These are phyloP conservation scores for Nemania abortiva DNA, from an alignment of 2,329 filamentous ascomycete genomes.

Conservation along the genomic window DNA sequence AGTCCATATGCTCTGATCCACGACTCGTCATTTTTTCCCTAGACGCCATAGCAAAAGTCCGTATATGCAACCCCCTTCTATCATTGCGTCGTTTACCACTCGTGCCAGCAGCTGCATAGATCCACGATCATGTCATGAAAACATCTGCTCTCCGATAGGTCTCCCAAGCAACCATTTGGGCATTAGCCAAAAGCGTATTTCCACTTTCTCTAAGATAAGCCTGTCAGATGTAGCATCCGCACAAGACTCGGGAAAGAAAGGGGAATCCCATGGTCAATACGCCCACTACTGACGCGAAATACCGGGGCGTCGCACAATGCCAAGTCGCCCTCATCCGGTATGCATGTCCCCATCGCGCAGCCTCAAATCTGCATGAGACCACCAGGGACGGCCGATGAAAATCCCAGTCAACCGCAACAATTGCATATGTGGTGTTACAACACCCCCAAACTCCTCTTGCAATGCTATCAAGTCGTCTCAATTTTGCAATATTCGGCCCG, in stretches of 20 bases:
- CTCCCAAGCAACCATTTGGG: conserved; percentile 22
- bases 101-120: neutral
- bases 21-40: neutral
- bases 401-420: neutral
- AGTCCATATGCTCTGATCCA: neutral
- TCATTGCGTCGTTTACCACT: neutral
- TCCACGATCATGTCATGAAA: conserved; percentile 5
- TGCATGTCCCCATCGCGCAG: neutral
- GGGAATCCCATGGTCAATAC: neutral
- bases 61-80: neutral
- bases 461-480: neutral
- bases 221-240: neutral
- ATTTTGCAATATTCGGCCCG: neutral
- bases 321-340: conserved; percentile 4
- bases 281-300: conserved; percentile 3
- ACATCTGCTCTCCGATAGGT: conserved; percentile 1
- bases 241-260: neutral
- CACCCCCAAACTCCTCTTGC: neutral
- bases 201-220: neutral
- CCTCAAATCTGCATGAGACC: neutral
- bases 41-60: conserved; percentile 1
- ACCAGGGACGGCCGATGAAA: neutral
- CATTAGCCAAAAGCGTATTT: conserved; percentile 14
- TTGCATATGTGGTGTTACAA: neutral
- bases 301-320: neutral